Percentiles rank a stretch among this genome's conserved stretches.
Conservation (phyloP, 208 protist species). For the Acanthamoeba pearcei region DNA sequence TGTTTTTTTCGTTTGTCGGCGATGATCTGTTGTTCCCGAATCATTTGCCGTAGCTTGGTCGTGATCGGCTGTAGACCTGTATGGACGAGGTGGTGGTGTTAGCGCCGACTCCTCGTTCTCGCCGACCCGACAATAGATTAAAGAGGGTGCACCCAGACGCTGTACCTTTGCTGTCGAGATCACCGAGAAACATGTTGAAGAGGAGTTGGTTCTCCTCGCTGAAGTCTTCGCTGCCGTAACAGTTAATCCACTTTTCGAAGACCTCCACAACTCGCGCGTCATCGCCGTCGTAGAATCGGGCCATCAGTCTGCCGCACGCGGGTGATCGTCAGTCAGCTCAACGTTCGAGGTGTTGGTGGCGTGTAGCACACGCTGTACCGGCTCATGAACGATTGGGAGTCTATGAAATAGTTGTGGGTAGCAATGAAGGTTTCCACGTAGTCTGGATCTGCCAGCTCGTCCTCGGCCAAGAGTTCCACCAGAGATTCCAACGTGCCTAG, state of each 20-base stretch:
- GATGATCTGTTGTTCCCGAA: background rate
- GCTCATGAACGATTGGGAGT: slow-evolving; percentile 69
- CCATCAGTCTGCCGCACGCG: background rate
- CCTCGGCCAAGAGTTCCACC: slow-evolving; percentile 67
- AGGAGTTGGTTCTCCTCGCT: slow-evolving; percentile 66
- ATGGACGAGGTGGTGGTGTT: background rate
- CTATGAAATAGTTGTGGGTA: slow-evolving; percentile 75
- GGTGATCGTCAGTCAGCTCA: background rate
- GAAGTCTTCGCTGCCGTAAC: slow-evolving; percentile 69
- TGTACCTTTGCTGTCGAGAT: slow-evolving; percentile 63
- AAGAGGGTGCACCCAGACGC: no score
- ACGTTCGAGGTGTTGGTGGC: no score
- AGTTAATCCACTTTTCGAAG: slow-evolving; percentile 75
- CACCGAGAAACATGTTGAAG: slow-evolving; percentile 75
- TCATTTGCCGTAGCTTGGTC: background rate
- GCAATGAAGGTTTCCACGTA: slow-evolving; percentile 75
- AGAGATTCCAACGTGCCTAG: slow-evolving; percentile 62
- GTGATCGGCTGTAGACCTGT: background rate
- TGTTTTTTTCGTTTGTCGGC: slow-evolving; percentile 22
- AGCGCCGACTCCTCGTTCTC: background rate
- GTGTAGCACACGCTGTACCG: background rate
- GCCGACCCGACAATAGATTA: background rate
- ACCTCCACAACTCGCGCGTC: slow-evolving; percentile 45
- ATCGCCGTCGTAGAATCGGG: slow-evolving; percentile 70
- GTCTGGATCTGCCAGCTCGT: slow-evolving; percentile 55